Percentiles rank a stretch among this genome's conserved stretches.
phyloP scores from a whole-genome alignment of 176 grass and related monocot species.

The Thalia dealbata region DNA sequence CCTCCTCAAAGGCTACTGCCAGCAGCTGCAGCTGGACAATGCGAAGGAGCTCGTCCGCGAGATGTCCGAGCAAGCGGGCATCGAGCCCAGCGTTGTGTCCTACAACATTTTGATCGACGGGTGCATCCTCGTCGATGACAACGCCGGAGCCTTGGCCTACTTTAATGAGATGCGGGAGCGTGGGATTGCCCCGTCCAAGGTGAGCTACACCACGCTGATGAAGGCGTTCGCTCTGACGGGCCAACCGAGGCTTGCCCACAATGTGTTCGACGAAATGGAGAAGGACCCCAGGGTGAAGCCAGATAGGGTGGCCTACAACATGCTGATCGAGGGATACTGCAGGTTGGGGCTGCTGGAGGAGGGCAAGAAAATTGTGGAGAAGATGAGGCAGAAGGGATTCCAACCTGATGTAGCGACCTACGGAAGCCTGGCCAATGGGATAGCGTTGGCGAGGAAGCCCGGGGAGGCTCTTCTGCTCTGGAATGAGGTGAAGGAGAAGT shows the following conservation, averaged over 20 bases:
- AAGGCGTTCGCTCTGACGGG: conserved; percentile 72
- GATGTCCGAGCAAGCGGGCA: conserved; percentile 26
- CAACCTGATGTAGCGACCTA: conserved; percentile 60
- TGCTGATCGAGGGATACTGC: conserved; percentile 73
- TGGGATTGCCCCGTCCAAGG: conserved; percentile 52
- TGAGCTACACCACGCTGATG: conserved; percentile 94
- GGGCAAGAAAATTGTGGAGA: conserved; percentile 57
- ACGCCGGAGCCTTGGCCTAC: conserved; percentile 42
- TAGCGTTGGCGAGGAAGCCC: conserved; percentile 45
- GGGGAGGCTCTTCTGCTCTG: conserved; percentile 84
- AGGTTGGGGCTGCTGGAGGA: conserved; percentile 38
- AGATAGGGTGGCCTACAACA: conserved; percentile 77
- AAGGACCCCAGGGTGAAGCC: conserved; percentile 56
- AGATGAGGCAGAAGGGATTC: conserved; percentile 50
- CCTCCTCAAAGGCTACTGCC: conserved; percentile 82
- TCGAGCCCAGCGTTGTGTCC: conserved; percentile 55
- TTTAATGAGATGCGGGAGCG: conserved; percentile 80
- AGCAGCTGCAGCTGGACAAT: conserved; percentile 46
- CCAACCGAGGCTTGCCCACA: conserved; percentile 65
- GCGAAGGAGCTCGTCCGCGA: conserved; percentile 42
- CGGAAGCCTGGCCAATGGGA: conserved; percentile 67
- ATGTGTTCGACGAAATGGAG: conserved; percentile 84
- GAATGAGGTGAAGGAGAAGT: conserved; percentile 72
- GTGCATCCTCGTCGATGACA: conserved; percentile 63
- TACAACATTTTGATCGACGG: conserved; percentile 96